Evolutionary conservation across 1,284 basidiomycete species (phyloP).

Genomic region (Melampsora occidentalis): DNA sequence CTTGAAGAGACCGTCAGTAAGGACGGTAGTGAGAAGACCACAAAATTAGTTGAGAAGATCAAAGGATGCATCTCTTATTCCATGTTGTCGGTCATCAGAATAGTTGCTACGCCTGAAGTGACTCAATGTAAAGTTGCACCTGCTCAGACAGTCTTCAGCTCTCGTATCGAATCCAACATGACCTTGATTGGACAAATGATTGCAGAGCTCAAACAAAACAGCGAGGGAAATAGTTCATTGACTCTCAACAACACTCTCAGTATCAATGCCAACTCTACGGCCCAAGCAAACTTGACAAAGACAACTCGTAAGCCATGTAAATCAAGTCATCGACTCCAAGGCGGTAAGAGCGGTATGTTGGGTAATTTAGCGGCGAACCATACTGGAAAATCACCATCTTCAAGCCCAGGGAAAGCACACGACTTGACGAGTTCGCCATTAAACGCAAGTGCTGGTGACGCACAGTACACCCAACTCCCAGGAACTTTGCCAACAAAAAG

Average conservation of each 20-base stretch:
- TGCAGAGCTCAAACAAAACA: slow-evolving; percentile 18
- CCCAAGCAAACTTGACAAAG: slow-evolving; percentile 7
- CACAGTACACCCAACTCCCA: too few species aligned
- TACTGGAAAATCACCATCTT: too few species aligned
- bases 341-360: not conserved
- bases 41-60: slow-evolving; percentile 18
- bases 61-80: slow-evolving; percentile 28
- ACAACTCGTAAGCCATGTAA: not conserved
- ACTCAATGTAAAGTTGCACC: slow-evolving; percentile 27
- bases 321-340: too few species aligned
- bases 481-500: too few species aligned
- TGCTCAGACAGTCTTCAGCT: slow-evolving; percentile 11
- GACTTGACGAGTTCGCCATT: too few species aligned
- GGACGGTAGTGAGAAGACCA: slow-evolving; percentile 25
- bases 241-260: not conserved
- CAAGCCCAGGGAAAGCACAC: too few species aligned
- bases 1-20: slow-evolving; percentile 23
- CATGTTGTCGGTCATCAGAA: slow-evolving; percentile 37
- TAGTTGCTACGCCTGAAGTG: slow-evolving; percentile 31
- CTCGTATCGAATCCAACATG: slow-evolving; percentile 23
- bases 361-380: not conserved
- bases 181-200: slow-evolving; percentile 22
- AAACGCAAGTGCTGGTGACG: too few species aligned
- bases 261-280: not conserved
- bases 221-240: not conserved